Base-by-base conservation (phyloP, 2,329 filamentous ascomycete genomes). In the Cordyceps cicadae region DNA sequence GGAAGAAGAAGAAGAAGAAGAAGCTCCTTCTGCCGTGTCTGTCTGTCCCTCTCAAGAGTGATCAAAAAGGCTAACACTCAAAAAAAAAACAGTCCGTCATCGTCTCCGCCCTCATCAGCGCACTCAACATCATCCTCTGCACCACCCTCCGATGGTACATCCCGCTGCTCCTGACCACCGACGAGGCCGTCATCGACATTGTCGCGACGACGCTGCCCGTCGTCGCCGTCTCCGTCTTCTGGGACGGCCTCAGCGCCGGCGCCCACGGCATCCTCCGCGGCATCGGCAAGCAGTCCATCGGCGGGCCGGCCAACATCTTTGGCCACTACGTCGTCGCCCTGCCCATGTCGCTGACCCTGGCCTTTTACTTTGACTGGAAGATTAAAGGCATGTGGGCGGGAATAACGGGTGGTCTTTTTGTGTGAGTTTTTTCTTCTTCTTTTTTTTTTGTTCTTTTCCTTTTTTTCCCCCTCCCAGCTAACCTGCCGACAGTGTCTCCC, bases 241-340 rank as follows among this genome's bases (percentile, higher is more conserved):
- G 95, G 67, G 93, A 99, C 72, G 87, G 89, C 1, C 71, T 96
- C 17, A 86, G 89, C 0, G 84, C 89, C 3, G 87, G 87, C 45
- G 91, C 89, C 60, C 92, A 94, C 68, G 93, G 92, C 34, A 80
- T 97, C 41, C 80, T 97, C 32, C 83, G 94, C 43, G 93, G 93
- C 17, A 82, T 97, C 17, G 94, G 94, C 3, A 85, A 89, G 61
- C 93, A 97, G 74, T 87, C 91, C 64, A 86, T 97, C 61, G 93
- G 93, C 11, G 92, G 93, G 0, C 96, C 93, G 67, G 87, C 92
- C 5, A 95, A 94, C 68, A 75, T 97, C 2, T 84, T 91, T 54
- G 87, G 87, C 21, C 97, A 97, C 76, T 99, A 97, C 73, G 77
- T 83, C 17, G 81, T 97, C 26, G 93, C 90, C 0, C 79, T 97